Evolutionary conservation across 2,329 filamentous ascomycete species (phyloP), one percentile per base, ranked within the genome.

Genomic region (Clarireedia homoeocarpa): DNA sequence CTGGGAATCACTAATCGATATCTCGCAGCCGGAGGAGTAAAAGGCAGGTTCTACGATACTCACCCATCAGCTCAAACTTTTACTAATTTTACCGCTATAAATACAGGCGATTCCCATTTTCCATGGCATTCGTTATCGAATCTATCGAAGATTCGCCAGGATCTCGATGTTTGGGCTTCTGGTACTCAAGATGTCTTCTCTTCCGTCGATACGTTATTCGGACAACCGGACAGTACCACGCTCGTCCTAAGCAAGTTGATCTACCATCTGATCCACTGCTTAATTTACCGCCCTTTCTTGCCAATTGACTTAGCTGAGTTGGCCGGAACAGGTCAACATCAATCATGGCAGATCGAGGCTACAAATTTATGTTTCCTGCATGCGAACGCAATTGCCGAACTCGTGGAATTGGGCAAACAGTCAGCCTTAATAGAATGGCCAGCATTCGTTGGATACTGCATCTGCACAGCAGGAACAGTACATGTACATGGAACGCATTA

Each of bases 331-430:
- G 88, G 88, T 1, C 89, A 95, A 65, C 88, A 95, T 63, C 89
- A 95, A 68, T 91, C 88, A 27, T 95, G 90, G 90, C 90, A 95
- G 68, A 92, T 95, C 48, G 89, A 95, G 68, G 89, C 90, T 0
- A 95, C 89, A 0, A 92, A 94, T 65, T 79, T 92, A 67, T 95
- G 90, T 70, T 94, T 85, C 68, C 74, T 91, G 17, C 90, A 95
- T 62, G 89, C 90, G 5, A 95, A 95, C 66, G 89, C 89, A 5
- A 91, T 95, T 51, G 84, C 88, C 1, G 89, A 95, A 66, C 74
- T 95, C 2, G 85, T 91, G 4, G 87, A 92, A 67, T 80, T 91
- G 15, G 88, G 88, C 60, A 61, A 52, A 57, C 86, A 86, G 61
- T 84, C 85, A 1, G 80, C 82, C 1, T 81, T 86, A 2, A 83